A percentile compares a stretch with the other conserved stretches of the same genome.
These are phyloP conservation scores for Lentithecium fluviatile DNA, from an alignment of 495 filamentous ascomycete genomes.

Conservation along the genomic window DNA sequence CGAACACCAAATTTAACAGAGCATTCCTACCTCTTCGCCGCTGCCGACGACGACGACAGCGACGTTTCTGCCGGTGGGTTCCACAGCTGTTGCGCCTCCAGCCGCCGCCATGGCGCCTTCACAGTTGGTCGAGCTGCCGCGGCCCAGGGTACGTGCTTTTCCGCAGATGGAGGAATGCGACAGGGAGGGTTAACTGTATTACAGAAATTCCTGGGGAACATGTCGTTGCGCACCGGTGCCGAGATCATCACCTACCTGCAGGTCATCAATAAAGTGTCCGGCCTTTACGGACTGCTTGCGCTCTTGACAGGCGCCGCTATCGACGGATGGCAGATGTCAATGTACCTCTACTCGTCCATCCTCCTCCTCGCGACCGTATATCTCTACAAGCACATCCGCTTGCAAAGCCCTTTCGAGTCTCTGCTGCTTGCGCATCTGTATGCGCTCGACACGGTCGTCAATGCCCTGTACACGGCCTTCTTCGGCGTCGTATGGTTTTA, in stretches of 20 bases:
- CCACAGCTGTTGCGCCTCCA: not conserved
- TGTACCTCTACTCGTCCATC: constrained; percentile 78
- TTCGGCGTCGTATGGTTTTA: constrained; percentile 86
- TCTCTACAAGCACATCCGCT: constrained; percentile 60
- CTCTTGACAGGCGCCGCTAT: constrained; percentile 51
- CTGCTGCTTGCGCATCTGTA: constrained; percentile 57
- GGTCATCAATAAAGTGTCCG: constrained; percentile 83
- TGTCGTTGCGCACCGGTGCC: constrained; percentile 80
- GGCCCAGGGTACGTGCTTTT: constrained; percentile 27
- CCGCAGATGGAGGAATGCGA: too few relatives aligned
- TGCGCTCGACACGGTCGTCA: constrained; percentile 73
- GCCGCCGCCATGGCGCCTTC: constrained; percentile 13
- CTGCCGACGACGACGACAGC: too few relatives aligned
- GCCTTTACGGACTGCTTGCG: constrained; percentile 84
- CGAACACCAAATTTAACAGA: too few relatives aligned
- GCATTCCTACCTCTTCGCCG: too few relatives aligned
- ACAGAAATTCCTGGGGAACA: constrained; percentile 77
- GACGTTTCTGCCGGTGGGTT: too few relatives aligned
- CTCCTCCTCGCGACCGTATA: constrained; percentile 60
- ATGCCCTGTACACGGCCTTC: constrained; percentile 70
- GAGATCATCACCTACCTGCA: constrained; percentile 76
- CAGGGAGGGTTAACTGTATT: constrained; percentile 12
- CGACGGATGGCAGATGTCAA: constrained; percentile 43
- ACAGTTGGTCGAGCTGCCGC: constrained; percentile 32
- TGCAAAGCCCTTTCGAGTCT: constrained; percentile 34